These are phyloP conservation scores for Pyrus communis DNA, from an alignment of 306 rosid species.

Conservation along the genomic window DNA sequence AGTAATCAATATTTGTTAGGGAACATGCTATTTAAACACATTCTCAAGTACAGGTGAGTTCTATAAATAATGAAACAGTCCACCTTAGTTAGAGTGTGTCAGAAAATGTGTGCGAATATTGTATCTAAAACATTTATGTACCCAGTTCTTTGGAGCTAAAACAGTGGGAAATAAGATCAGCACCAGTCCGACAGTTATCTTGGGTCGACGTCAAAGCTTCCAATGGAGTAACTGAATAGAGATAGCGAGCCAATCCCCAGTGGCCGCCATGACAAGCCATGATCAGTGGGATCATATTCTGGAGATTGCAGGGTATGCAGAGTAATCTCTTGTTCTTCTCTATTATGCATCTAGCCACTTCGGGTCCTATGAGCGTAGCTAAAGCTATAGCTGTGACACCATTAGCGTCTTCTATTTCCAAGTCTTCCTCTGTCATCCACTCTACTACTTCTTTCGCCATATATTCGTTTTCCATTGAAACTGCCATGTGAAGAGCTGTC, in stretches of 20 bases:
- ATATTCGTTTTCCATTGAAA: background rate
- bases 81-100: background rate
- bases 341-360: background rate
- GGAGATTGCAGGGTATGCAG: background rate
- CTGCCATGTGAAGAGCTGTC: background rate
- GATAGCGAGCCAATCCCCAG: constrained; percentile 6
- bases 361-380: background rate
- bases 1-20: background rate
- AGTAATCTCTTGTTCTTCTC: background rate
- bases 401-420: background rate
- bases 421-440: background rate
- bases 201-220: background rate
- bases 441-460: background rate
- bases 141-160: background rate
- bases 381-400: background rate
- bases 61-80: background rate
- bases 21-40: background rate
- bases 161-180: background rate
- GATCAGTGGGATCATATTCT: background rate
- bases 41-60: background rate
- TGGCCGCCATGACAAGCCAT: background rate
- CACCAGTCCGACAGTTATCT: background rate
- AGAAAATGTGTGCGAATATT: background rate
- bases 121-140: background rate
- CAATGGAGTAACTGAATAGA: background rate